These are phyloP conservation scores for Colletotrichum australisinense DNA, from an alignment of 2,329 filamentous ascomycete genomes.

Conservation along the genomic window DNA sequence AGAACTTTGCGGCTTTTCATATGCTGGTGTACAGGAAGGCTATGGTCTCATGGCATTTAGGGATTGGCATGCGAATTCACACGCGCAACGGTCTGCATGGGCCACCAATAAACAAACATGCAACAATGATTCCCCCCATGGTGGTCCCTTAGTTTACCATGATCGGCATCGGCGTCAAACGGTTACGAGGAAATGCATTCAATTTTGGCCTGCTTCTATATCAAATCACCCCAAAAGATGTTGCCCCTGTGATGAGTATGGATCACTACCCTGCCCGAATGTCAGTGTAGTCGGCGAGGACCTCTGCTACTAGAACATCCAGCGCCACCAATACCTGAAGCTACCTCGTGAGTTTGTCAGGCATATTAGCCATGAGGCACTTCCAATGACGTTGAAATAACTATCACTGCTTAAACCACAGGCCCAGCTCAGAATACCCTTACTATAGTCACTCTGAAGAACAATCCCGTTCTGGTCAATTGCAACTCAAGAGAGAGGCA, in stretches of 20 bases:
- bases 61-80: conserved; percentile 47
- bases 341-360: too few relatives aligned
- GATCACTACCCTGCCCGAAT: too few relatives aligned
- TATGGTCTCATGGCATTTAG: conserved; percentile 49
- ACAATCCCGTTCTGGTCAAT: too few relatives aligned
- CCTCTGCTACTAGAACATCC: too few relatives aligned
- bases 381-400: too few relatives aligned
- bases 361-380: too few relatives aligned
- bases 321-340: too few relatives aligned
- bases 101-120: conserved; percentile 37
- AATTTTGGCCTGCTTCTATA: conserved; percentile 29
- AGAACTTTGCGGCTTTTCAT: conserved; percentile 41
- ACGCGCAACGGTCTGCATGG: conserved; percentile 29
- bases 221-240: background rate
- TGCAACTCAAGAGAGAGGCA: too few relatives aligned
- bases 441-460: too few relatives aligned
- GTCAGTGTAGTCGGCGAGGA: too few relatives aligned
- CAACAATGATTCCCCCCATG: conserved; percentile 28
- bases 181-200: conserved; percentile 45
- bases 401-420: too few relatives aligned
- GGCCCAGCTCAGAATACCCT: too few relatives aligned
- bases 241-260: background rate
- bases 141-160: conserved; percentile 6
- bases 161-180: conserved; percentile 25
- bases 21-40: conserved; percentile 45